These are phyloP conservation scores for Alternaria sp. DNA, from an alignment of 2,329 filamentous ascomycete genomes.

Conservation along the genomic window DNA sequence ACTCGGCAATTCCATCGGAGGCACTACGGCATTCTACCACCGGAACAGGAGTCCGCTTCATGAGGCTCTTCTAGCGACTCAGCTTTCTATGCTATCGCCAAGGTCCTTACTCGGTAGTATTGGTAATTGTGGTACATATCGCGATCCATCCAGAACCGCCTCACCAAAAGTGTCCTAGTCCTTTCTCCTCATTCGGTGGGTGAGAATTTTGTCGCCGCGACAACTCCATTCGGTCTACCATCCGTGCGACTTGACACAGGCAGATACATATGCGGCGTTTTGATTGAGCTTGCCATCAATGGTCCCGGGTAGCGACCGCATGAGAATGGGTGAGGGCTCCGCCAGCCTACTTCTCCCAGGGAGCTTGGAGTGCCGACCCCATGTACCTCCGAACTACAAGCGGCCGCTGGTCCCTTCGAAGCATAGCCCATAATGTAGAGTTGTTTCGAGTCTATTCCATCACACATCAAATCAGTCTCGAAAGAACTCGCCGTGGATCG, in stretches of 20 bases:
- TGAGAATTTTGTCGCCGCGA: not conserved
- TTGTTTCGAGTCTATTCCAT: not conserved
- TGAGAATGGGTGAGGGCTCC: not conserved
- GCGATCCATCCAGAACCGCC: not conserved
- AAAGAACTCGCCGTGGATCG: not conserved
- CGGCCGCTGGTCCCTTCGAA: too few species aligned
- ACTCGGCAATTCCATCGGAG: not conserved
- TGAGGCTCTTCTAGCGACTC: not conserved
- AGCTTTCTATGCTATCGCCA: not conserved
- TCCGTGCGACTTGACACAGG: not conserved
- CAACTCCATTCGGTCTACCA: not conserved
- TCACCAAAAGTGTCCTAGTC: not conserved
- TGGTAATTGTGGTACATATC: not conserved
- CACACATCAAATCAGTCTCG: not conserved
- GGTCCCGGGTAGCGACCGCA: not conserved
- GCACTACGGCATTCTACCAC: not conserved
- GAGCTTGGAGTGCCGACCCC: not conserved
- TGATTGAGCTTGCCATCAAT: not conserved
- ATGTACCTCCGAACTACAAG: too few species aligned
- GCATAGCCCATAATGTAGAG: not conserved
- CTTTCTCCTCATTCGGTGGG: not conserved
- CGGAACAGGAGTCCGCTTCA: not conserved
- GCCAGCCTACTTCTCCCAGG: not conserved
- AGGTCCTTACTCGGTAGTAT: constrained; percentile 5
- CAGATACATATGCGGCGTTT: not conserved